Conservation (phyloP, 2,329 filamentous ascomycete genomes). For the Aspergillus intermedius region DNA sequence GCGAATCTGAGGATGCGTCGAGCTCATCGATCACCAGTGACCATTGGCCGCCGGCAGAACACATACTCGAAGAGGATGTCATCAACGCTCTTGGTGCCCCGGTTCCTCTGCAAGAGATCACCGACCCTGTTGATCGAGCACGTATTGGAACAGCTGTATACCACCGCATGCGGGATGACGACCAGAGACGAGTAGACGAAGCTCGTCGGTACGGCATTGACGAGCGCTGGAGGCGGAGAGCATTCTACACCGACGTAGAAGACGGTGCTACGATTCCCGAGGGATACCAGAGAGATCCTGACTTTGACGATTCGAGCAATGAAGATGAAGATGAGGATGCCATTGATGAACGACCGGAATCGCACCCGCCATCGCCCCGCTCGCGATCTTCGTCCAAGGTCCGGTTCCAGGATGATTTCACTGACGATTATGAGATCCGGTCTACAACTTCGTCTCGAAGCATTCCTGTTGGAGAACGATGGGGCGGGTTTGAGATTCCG, state of each 20-base stretch:
- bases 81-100: slow-evolving; percentile 36
- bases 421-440: slow-evolving; percentile 60
- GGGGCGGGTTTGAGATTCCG: slow-evolving; percentile 72
- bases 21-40: slow-evolving; percentile 23
- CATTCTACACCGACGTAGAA: slow-evolving; percentile 80
- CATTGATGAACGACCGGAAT: slow-evolving; percentile 25
- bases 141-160: slow-evolving; percentile 34
- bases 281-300: slow-evolving; percentile 48
- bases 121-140: slow-evolving; percentile 35
- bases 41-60: slow-evolving; percentile 35
- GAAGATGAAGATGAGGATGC: slow-evolving; percentile 47
- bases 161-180: slow-evolving; percentile 34
- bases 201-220: slow-evolving; percentile 45
- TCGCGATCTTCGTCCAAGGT: slow-evolving; percentile 75
- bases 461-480: slow-evolving; percentile 60
- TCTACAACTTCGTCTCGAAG: slow-evolving; percentile 69
- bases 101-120: slow-evolving; percentile 37
- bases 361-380: slow-evolving; percentile 42
- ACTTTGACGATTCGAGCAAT: slow-evolving; percentile 39
- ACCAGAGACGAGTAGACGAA: slow-evolving; percentile 31
- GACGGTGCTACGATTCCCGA: slow-evolving; percentile 63
- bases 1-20: slow-evolving; percentile 18
- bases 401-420: slow-evolving; percentile 64
- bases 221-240: slow-evolving; percentile 68
- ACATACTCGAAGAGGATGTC: slow-evolving; percentile 36